Evolutionary conservation across 1,284 basidiomycete species (phyloP).

Genomic region (Malassezia japonica): DNA sequence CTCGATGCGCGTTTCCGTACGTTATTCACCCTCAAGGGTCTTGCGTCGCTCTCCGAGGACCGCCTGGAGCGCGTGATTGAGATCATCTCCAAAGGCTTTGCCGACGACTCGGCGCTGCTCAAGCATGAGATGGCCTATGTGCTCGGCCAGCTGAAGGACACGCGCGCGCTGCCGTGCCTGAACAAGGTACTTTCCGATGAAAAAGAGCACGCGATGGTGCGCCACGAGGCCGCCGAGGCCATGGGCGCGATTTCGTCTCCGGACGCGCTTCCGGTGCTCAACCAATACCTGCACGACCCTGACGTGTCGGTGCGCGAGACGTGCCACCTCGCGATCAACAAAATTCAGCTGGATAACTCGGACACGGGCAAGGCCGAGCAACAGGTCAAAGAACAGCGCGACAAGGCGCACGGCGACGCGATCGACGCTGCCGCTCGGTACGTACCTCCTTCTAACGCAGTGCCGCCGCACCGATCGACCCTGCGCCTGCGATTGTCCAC

Average conservation of each 20-base stretch:
- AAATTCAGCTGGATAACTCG: slow-evolving; percentile 80
- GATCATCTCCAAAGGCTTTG: slow-evolving; percentile 78
- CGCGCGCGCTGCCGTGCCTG: slow-evolving; percentile 67
- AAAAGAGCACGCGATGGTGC: slow-evolving; percentile 85
- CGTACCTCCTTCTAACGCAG: neutral
- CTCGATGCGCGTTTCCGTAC: slow-evolving; percentile 84
- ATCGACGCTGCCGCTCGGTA: slow-evolving; percentile 8
- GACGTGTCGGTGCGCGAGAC: slow-evolving; percentile 84
- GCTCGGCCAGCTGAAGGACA: slow-evolving; percentile 76
- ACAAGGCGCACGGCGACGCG: slow-evolving; percentile 16
- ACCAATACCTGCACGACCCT: slow-evolving; percentile 63
- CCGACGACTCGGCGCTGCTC: slow-evolving; percentile 76
- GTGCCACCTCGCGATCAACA: slow-evolving; percentile 89
- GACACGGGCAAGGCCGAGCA: slow-evolving; percentile 48
- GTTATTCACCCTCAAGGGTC: slow-evolving; percentile 81
- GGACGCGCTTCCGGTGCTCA: slow-evolving; percentile 62
- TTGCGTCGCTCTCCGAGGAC: slow-evolving; percentile 50
- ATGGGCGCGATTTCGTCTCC: slow-evolving; percentile 81
- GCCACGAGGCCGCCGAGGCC: slow-evolving; percentile 97
- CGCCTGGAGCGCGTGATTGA: slow-evolving; percentile 56
- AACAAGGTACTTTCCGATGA: slow-evolving; percentile 64
- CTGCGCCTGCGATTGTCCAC: slow-evolving; percentile 60
- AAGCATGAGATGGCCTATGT: slow-evolving; percentile 98
- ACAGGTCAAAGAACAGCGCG: slow-evolving; percentile 30
- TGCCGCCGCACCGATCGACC: slow-evolving; percentile 78